phyloP scores from a whole-genome alignment of 208 protist genomes.

The Angomonas deanei region DNA sequence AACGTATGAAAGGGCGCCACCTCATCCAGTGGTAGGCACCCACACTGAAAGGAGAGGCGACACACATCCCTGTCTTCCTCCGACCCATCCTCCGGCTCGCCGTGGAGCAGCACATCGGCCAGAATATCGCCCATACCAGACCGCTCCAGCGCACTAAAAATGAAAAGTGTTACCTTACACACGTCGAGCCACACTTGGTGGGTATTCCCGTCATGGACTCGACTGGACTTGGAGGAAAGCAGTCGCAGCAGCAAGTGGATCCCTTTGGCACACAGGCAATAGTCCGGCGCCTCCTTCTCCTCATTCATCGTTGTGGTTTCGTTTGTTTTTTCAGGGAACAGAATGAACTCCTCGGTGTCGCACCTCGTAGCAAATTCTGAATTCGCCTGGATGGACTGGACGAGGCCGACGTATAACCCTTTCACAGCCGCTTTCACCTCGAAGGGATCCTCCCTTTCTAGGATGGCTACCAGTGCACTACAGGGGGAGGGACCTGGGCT shows the following conservation, averaged over 20 bases:
- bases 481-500: neutral
- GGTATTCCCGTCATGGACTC: neutral
- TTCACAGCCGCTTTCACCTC: neutral
- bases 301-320: no score
- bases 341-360: no score
- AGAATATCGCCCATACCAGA: constrained; percentile 22
- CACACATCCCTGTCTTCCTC: constrained; percentile 4
- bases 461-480: neutral
- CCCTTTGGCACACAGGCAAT: neutral
- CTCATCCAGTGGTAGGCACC: neutral
- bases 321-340: no score
- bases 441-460: neutral
- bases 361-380: neutral
- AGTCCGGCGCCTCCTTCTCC: neutral
- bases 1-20: neutral
- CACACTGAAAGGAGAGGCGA: neutral
- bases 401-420: neutral
- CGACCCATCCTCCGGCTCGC: constrained; percentile 3
- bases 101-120: constrained; percentile 31
- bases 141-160: constrained; percentile 24
- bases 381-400: neutral
- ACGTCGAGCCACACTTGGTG: constrained; percentile 1
- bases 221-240: neutral
- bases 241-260: neutral
- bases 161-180: constrained; percentile 17